Conservation (phyloP, 768 basidiomycete species). For the Tephrocybe sp. region DNA sequence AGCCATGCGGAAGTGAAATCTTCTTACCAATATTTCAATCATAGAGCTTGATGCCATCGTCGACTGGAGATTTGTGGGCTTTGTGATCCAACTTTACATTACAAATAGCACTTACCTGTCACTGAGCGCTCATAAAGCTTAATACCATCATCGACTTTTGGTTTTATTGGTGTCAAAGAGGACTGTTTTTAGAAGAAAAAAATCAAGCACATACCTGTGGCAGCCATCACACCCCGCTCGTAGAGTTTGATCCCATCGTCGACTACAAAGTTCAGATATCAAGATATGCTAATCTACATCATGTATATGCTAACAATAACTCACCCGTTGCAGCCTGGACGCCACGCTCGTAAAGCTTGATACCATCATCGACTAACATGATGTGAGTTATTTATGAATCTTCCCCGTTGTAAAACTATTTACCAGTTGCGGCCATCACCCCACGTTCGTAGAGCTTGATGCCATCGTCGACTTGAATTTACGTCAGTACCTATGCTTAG, state of each 20-base stretch:
- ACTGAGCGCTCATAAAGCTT: not conserved
- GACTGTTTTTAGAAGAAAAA: too few relatives aligned
- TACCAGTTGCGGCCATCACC: too few relatives aligned
- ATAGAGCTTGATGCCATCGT: not conserved
- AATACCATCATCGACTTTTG: too few relatives aligned
- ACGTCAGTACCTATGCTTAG: too few relatives aligned
- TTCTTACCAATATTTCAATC: too few relatives aligned
- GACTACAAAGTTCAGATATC: not conserved
- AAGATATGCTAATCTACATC: not conserved
- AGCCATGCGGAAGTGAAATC: too few relatives aligned
- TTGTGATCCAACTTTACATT: not conserved
- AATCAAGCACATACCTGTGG: too few relatives aligned
- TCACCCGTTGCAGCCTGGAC: not conserved
- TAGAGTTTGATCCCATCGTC: not conserved
- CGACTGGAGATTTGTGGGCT: not conserved
- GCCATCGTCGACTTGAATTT: too few relatives aligned
- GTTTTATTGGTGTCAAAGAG: too few relatives aligned
- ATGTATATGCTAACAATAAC: not conserved
- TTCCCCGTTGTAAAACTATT: too few relatives aligned
- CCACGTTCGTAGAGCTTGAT: too few relatives aligned
- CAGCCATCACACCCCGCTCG: not conserved
- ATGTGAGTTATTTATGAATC: too few relatives aligned
- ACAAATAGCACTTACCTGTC: not conserved
- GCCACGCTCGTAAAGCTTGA: constrained; percentile 1
- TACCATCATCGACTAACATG: constrained; percentile 1